Base-by-base conservation (phyloP, 2,329 filamentous ascomycete genomes). In the Waltergamsia citrina region DNA sequence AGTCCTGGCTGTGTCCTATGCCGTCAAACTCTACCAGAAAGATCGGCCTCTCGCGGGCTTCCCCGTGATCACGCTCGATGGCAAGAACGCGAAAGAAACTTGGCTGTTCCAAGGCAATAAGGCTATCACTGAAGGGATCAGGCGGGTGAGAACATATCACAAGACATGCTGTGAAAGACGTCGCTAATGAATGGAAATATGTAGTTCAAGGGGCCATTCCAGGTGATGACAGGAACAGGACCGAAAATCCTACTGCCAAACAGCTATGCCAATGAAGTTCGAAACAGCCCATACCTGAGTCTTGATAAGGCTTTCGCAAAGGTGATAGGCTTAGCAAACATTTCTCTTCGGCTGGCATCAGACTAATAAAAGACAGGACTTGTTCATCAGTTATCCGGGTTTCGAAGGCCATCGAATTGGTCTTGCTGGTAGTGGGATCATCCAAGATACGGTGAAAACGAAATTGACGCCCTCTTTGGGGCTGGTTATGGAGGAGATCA, bases 31-130 rank as follows among this genome's bases (percentile, higher is more conserved):
- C 7, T 31, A 9, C n/a, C 29, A 12, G 5, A 20, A 31, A 12
- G 17, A 31, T 17, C 29, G 29, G 12, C 29, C 29, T 8, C 6
- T 31, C 6, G n/a, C n/a, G 7, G 29, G 29, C 7, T 31, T 31
- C n/a, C 29, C 29, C 5, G 29, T 31, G n/a, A 31, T 31, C 29
- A 31, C 14, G 29, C 29, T 31, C 29, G 29, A 31, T 31, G 29
- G 29, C n/a, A 6, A 6, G 14, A 20, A 17, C n/a, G 29, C 29
- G n/a, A 16, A 31, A 18, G 17, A 31, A 7, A 31, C 29, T 17
- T 31, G 29, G 29, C 7, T 31, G 7, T 17, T 31, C n/a, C 29
- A 31, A 18, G 29, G 29, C 14, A 31, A 31, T n/a, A 31, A 18
- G n/a, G 29, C 29, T 12, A 31, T 31, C 14, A 31, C 29, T 8